Conservation (phyloP, 164 flowering plant genomes). For the Cinnamomum micranthum region DNA sequence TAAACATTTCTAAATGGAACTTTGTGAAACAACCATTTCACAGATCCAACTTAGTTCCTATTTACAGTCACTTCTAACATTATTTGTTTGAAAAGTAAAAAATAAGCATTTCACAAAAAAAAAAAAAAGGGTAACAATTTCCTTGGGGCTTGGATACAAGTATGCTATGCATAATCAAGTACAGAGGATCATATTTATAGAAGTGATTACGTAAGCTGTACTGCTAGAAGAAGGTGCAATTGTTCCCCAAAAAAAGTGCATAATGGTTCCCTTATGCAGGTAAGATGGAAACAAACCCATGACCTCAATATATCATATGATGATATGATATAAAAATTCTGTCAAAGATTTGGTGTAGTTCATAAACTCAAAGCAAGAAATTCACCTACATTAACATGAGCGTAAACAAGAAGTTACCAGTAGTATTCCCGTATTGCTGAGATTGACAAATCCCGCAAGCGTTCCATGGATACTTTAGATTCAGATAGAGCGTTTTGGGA, state of each 20-base stretch:
- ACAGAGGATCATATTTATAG: too few relatives aligned
- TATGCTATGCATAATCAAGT: too few relatives aligned
- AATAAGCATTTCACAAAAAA: too few relatives aligned
- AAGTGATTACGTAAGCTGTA: neutral
- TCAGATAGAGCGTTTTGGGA: conserved; percentile 36
- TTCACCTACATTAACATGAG: neutral
- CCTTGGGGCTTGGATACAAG: too few relatives aligned
- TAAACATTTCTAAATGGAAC: too few relatives aligned
- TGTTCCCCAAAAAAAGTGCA: neutral
- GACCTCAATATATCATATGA: neutral
- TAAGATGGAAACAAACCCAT: neutral
- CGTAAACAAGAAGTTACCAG: conserved; percentile 42
- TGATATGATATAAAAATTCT: neutral
- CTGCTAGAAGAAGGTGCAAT: too few relatives aligned
- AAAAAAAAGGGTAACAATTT: too few relatives aligned
- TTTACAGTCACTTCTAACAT: too few relatives aligned
- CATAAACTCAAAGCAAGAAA: neutral
- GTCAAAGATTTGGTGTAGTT: neutral
- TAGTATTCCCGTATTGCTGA: conserved; percentile 80
- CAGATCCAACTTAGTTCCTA: too few relatives aligned
- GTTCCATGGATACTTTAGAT: conserved; percentile 53
- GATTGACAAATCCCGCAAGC: conserved; percentile 59
- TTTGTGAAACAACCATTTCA: too few relatives aligned
- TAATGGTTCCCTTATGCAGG: neutral
- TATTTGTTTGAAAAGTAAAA: too few relatives aligned